Evolutionary conservation across 257 asterid genomes (phyloP).

Genomic region (Solanum bulbocastanum): DNA sequence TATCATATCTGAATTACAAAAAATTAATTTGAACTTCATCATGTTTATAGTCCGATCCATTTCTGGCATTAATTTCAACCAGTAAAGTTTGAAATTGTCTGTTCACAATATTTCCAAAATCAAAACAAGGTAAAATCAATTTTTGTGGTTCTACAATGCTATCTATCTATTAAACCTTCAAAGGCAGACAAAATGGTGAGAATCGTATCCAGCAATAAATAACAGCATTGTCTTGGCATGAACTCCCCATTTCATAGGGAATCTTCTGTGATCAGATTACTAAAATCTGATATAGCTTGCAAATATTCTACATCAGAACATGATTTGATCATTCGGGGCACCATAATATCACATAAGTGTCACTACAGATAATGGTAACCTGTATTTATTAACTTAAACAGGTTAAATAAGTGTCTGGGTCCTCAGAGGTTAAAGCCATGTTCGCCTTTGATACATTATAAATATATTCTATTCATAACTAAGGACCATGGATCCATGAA

Average conservation of each 20-base stretch:
- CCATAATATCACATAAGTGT: not conserved
- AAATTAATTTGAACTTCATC: not conserved
- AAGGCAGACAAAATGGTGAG: not conserved
- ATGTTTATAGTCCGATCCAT: not conserved
- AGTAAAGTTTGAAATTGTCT: not conserved
- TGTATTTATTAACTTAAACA: not conserved
- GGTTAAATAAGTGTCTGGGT: not conserved
- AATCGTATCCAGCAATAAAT: not conserved
- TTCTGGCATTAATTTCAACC: not conserved
- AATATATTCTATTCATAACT: not conserved
- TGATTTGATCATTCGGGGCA: not conserved
- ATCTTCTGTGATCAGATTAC: not conserved
- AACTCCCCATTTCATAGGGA: not conserved
- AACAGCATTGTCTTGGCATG: not conserved
- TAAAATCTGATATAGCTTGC: not conserved
- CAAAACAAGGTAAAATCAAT: not conserved
- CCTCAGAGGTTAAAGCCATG: not conserved
- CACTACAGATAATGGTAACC: not conserved
- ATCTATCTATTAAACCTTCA: not conserved
- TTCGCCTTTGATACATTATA: not conserved
- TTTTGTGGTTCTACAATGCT: not conserved
- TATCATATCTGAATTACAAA: not conserved
- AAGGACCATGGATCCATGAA: not conserved
- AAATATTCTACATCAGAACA: not conserved
- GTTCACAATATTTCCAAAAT: not conserved